Conservation (phyloP, 2,329 filamentous ascomycete species). For the Claviceps sp. region DNA sequence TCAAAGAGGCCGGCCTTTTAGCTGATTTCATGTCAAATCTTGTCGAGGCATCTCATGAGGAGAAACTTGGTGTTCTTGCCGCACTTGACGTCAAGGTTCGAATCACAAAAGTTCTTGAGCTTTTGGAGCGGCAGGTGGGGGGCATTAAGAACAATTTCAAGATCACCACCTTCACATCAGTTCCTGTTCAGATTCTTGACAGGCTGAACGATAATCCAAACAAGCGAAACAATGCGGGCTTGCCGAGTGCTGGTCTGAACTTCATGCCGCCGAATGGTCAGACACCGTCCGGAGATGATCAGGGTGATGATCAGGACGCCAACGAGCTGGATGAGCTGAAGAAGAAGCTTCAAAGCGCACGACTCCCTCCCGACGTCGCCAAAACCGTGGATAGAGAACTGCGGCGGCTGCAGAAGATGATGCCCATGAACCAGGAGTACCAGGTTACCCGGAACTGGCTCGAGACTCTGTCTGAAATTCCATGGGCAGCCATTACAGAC, state of each 20-base stretch:
- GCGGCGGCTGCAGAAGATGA: constrained; percentile 85
- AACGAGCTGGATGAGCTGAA: constrained; percentile 87
- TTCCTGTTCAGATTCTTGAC: constrained; percentile 47
- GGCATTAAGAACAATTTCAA: constrained; percentile 79
- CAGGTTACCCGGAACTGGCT: constrained; percentile 87
- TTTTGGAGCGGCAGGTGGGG: constrained; percentile 70
- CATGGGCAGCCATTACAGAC: constrained; percentile 74
- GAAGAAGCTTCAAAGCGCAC: constrained; percentile 71
- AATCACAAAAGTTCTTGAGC: constrained; percentile 67
- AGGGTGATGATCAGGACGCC: constrained; percentile 62
- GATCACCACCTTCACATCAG: constrained; percentile 63
- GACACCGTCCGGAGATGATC: constrained; percentile 31
- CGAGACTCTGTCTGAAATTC: constrained; percentile 86
- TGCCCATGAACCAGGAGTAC: constrained; percentile 89
- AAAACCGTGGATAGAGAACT: constrained; percentile 88
- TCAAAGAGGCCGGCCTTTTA: constrained; percentile 69
- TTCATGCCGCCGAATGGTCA: constrained; percentile 22
- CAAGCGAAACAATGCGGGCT: constrained; percentile 17
- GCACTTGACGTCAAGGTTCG: constrained; percentile 66
- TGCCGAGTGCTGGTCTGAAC: constrained; percentile 27
- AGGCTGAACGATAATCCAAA: constrained; percentile 31
- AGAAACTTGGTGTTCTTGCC: constrained; percentile 79
- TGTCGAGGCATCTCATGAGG: constrained; percentile 74
- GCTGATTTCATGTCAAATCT: constrained; percentile 97
- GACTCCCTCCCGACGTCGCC: constrained; percentile 68